Evolutionary conservation across 2,329 filamentous ascomycete genomes (phyloP).

Genomic region (Phialophora chinensis): DNA sequence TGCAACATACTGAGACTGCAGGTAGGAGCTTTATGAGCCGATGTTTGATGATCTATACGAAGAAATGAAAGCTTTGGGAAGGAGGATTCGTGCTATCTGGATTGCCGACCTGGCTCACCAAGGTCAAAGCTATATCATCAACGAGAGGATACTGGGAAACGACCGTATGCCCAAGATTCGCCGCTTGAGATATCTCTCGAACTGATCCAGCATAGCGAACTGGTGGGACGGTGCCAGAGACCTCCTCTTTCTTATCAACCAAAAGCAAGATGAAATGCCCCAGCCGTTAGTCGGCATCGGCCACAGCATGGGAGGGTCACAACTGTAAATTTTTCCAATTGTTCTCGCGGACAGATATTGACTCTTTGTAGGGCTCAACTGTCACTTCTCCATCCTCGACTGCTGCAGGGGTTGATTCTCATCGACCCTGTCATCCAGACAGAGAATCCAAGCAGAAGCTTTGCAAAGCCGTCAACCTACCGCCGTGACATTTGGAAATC

Average conservation of each 20-base stretch:
- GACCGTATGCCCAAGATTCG: slow-evolving; percentile 68
- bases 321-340: slow-evolving; percentile 55
- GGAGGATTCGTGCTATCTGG: slow-evolving; percentile 82
- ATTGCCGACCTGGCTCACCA: slow-evolving; percentile 89
- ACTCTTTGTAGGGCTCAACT: slow-evolving; percentile 29
- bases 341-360: background rate
- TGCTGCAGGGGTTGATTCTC: slow-evolving; percentile 73
- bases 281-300: slow-evolving; percentile 83
- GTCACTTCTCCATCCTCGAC: slow-evolving; percentile 68
- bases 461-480: slow-evolving; percentile 71
- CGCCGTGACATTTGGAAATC: slow-evolving; percentile 86
- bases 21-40: slow-evolving; percentile 86
- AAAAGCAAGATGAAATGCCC: slow-evolving; percentile 78
- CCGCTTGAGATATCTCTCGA: background rate
- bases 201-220: slow-evolving; percentile 60
- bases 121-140: slow-evolving; percentile 77
- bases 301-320: slow-evolving; percentile 84
- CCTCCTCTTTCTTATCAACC: slow-evolving; percentile 82
- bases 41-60: slow-evolving; percentile 82
- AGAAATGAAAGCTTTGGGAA: slow-evolving; percentile 62
- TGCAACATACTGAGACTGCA: background rate
- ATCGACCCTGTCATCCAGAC: slow-evolving; percentile 63
- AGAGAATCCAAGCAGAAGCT: slow-evolving; percentile 43
- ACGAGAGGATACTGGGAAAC: slow-evolving; percentile 77
- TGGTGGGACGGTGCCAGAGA: slow-evolving; percentile 89